A percentile compares a stretch with the other conserved stretches of the same genome.
phyloP scores from a whole-genome alignment of 108 stramenopile species.

The Fragilariopsis cylindrus region DNA sequence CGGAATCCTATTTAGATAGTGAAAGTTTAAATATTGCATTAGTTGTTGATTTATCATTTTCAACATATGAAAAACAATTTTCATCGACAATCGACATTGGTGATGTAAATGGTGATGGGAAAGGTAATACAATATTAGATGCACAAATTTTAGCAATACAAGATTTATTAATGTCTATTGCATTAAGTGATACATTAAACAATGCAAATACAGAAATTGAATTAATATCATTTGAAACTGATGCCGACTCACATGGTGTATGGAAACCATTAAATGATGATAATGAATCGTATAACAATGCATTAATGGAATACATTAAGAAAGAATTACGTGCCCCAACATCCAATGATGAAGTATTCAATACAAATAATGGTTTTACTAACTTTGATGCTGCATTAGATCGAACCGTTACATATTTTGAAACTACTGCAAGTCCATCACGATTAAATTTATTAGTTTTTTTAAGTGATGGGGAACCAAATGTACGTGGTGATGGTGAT shows the following conservation, averaged over 20 bases:
- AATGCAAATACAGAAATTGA: constrained; percentile 38
- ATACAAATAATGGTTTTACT: constrained; percentile 31
- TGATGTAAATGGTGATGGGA: constrained; percentile 32
- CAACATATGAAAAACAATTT: constrained; percentile 21
- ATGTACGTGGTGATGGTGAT: constrained; percentile 41
- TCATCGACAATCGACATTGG: constrained; percentile 10
- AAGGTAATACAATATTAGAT: constrained; percentile 35
- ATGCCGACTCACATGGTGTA: constrained; percentile 11
- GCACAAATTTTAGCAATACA: constrained; percentile 28
- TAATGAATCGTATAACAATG: constrained; percentile 3
- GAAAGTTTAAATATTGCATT: constrained; percentile 24
- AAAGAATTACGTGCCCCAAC: neutral
- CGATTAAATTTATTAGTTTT: constrained; percentile 37
- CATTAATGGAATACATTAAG: constrained; percentile 6
- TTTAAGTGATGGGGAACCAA: constrained; percentile 40
- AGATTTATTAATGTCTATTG: constrained; percentile 19
- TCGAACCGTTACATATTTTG: constrained; percentile 30
- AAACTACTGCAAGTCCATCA: neutral
- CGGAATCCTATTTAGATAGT: constrained; percentile 15
- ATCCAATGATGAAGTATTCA: neutral
- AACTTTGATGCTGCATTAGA: constrained; percentile 45
- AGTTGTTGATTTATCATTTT: constrained; percentile 33
- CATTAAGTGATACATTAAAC: constrained; percentile 2
- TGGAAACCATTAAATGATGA: constrained; percentile 5
- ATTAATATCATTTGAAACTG: constrained; percentile 28